These are phyloP conservation scores for Syzygium malaccense DNA, from an alignment of 441 rosid species.

Conservation along the genomic window DNA sequence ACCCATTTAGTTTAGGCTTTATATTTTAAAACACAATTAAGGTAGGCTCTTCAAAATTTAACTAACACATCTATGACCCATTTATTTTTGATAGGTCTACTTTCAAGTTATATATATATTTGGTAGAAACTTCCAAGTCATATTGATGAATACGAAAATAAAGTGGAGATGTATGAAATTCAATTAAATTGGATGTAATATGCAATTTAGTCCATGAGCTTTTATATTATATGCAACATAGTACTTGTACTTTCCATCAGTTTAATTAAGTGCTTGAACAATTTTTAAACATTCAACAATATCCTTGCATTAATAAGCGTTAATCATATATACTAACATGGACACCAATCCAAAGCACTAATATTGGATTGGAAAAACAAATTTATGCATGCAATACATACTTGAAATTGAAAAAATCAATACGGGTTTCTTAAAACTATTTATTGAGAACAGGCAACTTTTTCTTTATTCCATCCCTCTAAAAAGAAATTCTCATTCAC, in stretches of 20 bases:
- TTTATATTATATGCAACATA: no score
- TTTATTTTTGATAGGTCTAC: no score
- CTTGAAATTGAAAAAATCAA: background rate
- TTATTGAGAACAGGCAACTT: background rate
- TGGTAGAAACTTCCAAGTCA: no score
- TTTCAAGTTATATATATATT: no score
- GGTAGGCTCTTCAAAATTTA: no score
- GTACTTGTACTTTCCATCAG: background rate
- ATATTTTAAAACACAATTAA: no score
- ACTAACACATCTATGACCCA: no score
- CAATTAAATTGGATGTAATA: background rate
- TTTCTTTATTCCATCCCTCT: background rate
- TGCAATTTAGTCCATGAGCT: no score
- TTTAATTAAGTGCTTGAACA: background rate
- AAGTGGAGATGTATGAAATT: background rate
- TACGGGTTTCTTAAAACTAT: background rate
- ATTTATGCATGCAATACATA: no score
- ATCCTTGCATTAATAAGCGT: background rate
- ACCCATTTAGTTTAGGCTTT: no score
- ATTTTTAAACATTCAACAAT: background rate
- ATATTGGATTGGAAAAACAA: background rate
- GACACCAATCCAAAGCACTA: background rate
- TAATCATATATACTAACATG: accelerated
- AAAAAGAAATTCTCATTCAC: background rate
- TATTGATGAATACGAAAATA: background rate